Evolutionary conservation across 768 basidiomycete genomes (phyloP), one percentile per base, ranked within the genome.

Genomic region (Collybia sp.): DNA sequence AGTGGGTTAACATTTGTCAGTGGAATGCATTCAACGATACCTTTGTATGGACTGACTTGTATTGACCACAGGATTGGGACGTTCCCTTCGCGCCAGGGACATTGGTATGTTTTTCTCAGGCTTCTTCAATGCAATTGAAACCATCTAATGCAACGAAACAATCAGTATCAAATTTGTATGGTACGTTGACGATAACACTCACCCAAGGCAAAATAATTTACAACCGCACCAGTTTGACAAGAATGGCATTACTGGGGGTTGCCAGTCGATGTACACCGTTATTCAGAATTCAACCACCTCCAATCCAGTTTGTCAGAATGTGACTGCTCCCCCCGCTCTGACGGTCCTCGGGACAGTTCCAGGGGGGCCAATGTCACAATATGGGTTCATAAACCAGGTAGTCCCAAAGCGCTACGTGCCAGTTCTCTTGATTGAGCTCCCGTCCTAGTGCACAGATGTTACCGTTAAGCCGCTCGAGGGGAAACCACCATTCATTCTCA

Each of bases 151-250:
- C 25, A 8, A 25, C 8, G 25, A 8, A 25, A n/a, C n/a, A 3
- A 25, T 25, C 25, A 71, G 67, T 80, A 77, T 58, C 76, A 80
- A 56, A 75, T 78, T 49, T 80, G 78, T 66, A 78, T 80, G 77
- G 77, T 78, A 45, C 31, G 58, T 31, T 30, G 13, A 20, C 36
- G 25, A 12, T 16, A 33, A 25, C 30, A 32, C 8, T 8, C 12
- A 15, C 42, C 4, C 41, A 2, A 10, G 6, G 25, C 37, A 13
- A 5, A 30, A 15, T 30, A 11, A 43, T 40, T 48, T 33, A 53
- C 17, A 40, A 0, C 31, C 15, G 35, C 8, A 38, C 30, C 31
- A 79, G 77, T 72, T 69, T 53, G 78, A 74, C 48, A 60, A 52
- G 6, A 68, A 67, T 31, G 76, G 76, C 6, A 60, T 66, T 9